phyloP scores from a whole-genome alignment of 179 eudicot species.

The Silene vulgaris region DNA sequence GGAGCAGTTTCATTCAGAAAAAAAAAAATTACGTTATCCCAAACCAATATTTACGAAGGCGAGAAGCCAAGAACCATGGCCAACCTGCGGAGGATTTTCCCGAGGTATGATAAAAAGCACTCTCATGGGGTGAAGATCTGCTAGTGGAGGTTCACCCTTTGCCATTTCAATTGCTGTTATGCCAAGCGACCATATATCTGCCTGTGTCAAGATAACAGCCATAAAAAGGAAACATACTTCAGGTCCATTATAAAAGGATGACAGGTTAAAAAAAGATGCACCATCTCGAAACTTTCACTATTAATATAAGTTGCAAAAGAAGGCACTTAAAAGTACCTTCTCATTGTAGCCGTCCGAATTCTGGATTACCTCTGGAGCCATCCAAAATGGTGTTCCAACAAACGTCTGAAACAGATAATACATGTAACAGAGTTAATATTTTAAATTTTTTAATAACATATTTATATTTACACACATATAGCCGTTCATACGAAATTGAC shows the following conservation, averaged over 20 bases:
- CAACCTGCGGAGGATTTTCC: constrained; percentile 94
- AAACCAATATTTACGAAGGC: constrained; percentile 8
- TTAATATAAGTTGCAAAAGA: constrained; percentile 7
- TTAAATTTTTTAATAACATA: neutral
- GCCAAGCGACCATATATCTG: constrained; percentile 95
- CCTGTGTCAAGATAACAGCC: constrained; percentile 40
- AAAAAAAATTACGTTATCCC: neutral
- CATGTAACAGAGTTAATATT: constrained; percentile 23
- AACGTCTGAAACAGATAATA: constrained; percentile 59
- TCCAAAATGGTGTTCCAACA: constrained; percentile 99
- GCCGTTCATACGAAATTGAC: neutral
- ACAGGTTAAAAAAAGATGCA: neutral
- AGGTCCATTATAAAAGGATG: neutral
- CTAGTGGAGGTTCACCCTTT: constrained; percentile 91
- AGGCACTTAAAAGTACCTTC: constrained; percentile 48
- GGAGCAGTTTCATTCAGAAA: constrained; percentile 1
- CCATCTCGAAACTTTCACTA: neutral
- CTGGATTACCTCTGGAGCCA: constrained; percentile 98
- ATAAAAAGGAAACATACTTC: constrained; percentile 11
- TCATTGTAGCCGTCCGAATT: constrained; percentile 90
- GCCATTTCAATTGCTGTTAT: constrained; percentile 96
- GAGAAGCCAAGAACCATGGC: constrained; percentile 1
- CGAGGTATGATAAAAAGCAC: constrained; percentile 95
- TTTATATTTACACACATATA: neutral
- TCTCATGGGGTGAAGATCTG: constrained; percentile 96